Evolutionary conservation across 179 eudicot genomes (phyloP).

Genomic region (Beta corolliflora): DNA sequence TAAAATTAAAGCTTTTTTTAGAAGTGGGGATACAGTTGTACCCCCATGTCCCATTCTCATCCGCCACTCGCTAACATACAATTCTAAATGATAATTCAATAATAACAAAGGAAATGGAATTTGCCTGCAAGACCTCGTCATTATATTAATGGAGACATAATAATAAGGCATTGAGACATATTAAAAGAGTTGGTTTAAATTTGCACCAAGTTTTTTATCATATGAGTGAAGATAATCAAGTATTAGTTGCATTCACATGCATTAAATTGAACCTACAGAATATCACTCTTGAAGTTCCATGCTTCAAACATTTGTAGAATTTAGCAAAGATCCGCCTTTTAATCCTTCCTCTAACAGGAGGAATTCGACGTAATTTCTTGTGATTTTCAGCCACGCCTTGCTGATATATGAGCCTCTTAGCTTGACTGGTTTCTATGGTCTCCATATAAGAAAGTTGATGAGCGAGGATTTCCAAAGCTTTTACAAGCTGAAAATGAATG

Average conservation of each 20-base stretch:
- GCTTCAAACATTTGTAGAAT: slow-evolving; percentile 12
- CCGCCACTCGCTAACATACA: too few relatives aligned
- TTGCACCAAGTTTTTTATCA: too few relatives aligned
- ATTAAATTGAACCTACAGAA: not conserved
- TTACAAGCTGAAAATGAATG: slow-evolving; percentile 5
- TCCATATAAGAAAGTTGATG: slow-evolving; percentile 6
- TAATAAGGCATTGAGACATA: too few relatives aligned
- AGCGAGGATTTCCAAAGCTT: slow-evolving; percentile 9
- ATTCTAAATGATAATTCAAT: too few relatives aligned
- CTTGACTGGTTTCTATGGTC: not conserved
- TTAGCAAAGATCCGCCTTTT: slow-evolving; percentile 30
- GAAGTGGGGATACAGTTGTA: too few relatives aligned
- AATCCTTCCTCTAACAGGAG: slow-evolving; percentile 37
- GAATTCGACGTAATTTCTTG: slow-evolving; percentile 15
- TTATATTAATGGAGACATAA: too few relatives aligned
- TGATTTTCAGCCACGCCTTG: not conserved
- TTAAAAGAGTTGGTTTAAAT: too few relatives aligned
- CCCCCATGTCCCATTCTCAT: too few relatives aligned
- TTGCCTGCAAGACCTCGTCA: too few relatives aligned
- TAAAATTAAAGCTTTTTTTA: too few relatives aligned
- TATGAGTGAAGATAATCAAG: not conserved
- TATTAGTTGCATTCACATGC: not conserved
- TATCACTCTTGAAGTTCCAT: not conserved
- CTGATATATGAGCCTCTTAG: not conserved
- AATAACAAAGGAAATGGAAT: too few relatives aligned